Evolutionary conservation across 2,329 filamentous ascomycete genomes (phyloP), one percentile per base, ranked within the genome.

Genomic region (Dactylonectria estremocensis): DNA sequence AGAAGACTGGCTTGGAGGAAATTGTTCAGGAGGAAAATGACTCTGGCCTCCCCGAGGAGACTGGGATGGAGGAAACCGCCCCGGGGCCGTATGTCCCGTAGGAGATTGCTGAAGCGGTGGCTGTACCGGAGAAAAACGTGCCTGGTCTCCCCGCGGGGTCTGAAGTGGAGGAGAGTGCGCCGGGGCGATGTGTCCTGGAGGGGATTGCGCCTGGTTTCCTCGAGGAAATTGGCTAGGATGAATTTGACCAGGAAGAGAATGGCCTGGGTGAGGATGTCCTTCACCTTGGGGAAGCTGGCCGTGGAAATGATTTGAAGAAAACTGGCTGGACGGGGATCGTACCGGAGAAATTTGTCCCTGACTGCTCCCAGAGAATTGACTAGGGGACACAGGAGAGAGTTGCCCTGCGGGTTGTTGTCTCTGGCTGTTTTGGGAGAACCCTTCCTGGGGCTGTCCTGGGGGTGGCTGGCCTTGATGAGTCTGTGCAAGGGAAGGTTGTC

Each of bases 171-270:
- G 48, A n/a, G 18, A n/a, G 1, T 31, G 16, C 10, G 9, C 16
- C 7, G 33, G 28, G 18, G 63, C 31, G 54, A 65, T 35, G 18
- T 65, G 62, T 20, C 35, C 37, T 14, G 37, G 37, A 40, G 37
- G 37, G 14, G 37, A 16, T 40, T 40, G 37, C 14, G 10, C 37
- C 14, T 40, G 37, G 14, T 40, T 40, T 33, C 49, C 48, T 11
- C 14, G 7, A n/a, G 48, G 24, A 50, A 10, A 7, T 16, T 50
- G 48, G n/a, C 14, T 24, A 3, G 24, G 46, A 18, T 16, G 24
- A 28, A 28, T 28, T 28, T 28, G 24, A 20, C 46, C 11, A 5
- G 14, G 49, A 10, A 24, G 3, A 18, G 31, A 18, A 7, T 33
- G 49, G 11, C 16, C n/a, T 1, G 5, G 24, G n/a, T 14, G 48